phyloP scores from a whole-genome alignment of 2,329 filamentous ascomycete genomes.

The Aspergillus brasiliensis region DNA sequence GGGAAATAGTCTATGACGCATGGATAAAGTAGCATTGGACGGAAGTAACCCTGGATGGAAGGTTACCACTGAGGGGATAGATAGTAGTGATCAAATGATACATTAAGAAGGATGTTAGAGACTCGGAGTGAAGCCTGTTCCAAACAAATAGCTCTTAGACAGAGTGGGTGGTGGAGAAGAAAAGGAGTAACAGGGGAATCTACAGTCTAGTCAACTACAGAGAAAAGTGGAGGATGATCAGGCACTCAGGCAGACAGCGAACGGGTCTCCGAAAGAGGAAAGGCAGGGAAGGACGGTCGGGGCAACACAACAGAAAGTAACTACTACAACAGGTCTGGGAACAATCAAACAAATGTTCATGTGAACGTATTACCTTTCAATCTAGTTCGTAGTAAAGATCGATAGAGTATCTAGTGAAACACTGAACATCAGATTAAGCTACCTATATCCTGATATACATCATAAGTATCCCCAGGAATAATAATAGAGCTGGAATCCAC shows the following conservation, averaged over 20 bases:
- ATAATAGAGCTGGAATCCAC: neutral
- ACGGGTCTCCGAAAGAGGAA: neutral
- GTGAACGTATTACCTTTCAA: too few species aligned
- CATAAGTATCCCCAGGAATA: too few species aligned
- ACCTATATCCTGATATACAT: too few species aligned
- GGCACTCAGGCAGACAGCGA: conserved; percentile 1
- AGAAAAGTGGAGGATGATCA: neutral
- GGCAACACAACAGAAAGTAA: neutral
- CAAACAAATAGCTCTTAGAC: neutral
- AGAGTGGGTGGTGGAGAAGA: neutral
- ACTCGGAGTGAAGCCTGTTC: too few species aligned
- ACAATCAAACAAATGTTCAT: neutral
- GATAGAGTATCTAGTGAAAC: too few species aligned
- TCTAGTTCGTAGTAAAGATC: too few species aligned
- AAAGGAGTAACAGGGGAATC: neutral
- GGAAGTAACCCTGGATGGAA: conserved; percentile 15
- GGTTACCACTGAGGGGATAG: neutral
- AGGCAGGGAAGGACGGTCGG: neutral
- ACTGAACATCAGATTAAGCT: too few species aligned
- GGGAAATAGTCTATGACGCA: conserved; percentile 21
- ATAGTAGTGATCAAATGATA: neutral
- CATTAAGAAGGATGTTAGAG: neutral
- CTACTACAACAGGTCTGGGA: neutral
- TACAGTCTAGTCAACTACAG: neutral
- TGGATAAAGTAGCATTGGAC: conserved; percentile 19